A percentile compares a stretch with the other conserved stretches of the same genome.
These are phyloP conservation scores for Carpinus viminea DNA, from an alignment of 306 rosid species.

Conservation along the genomic window DNA sequence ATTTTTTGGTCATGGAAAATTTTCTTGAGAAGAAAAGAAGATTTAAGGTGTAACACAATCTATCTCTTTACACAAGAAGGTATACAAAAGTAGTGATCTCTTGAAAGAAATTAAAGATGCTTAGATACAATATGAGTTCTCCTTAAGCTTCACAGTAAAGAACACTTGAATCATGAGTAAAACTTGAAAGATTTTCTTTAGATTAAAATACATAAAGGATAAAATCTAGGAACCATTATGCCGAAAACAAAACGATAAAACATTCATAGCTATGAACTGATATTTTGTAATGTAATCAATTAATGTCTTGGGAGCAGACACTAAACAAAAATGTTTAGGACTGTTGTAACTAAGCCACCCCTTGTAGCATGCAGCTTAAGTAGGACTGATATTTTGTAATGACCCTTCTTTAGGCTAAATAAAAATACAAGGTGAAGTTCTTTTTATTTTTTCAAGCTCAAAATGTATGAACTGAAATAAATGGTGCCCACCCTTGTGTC, in stretches of 20 bases:
- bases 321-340: too few relatives aligned
- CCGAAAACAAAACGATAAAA: background rate
- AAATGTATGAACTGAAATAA: background rate
- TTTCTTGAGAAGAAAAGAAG: background rate
- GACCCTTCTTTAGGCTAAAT: too few relatives aligned
- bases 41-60: background rate
- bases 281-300: too few relatives aligned
- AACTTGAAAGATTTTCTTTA: too few relatives aligned
- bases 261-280: background rate
- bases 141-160: background rate
- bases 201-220: too few relatives aligned
- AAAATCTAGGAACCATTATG: background rate
- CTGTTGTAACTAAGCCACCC: too few relatives aligned
- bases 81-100: background rate
- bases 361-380: too few relatives aligned
- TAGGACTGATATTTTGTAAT: too few relatives aligned
- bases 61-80: background rate
- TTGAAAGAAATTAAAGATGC: background rate
- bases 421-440: too few relatives aligned
- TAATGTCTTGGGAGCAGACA: too few relatives aligned
- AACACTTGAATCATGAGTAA: background rate
- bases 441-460: background rate
- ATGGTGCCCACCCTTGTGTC: background rate
- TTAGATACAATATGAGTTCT: background rate
- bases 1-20: background rate